These are phyloP conservation scores for Neofusicoccum cordaticola DNA, from an alignment of 2,329 filamentous ascomycete genomes.

Conservation along the genomic window DNA sequence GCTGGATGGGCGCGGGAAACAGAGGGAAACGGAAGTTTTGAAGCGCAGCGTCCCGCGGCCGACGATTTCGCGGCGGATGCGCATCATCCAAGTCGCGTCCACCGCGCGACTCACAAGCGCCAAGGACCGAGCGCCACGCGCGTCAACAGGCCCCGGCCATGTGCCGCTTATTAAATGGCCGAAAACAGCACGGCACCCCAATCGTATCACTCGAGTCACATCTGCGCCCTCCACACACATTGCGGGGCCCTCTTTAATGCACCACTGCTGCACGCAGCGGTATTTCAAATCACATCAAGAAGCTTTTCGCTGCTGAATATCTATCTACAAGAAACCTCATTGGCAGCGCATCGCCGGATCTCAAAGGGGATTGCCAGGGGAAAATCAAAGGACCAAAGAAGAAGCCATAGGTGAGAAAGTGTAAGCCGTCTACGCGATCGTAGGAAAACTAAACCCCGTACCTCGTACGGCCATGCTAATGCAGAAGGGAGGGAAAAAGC, in stretches of 20 bases:
- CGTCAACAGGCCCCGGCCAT: not conserved
- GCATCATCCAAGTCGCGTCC: slow-evolving; percentile 3
- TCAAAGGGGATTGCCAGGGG: not conserved
- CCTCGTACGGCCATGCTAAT: slow-evolving; percentile 2
- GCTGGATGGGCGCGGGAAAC: not conserved
- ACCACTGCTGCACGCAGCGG: not conserved
- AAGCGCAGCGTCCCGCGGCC: not conserved
- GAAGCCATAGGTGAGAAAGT: not conserved
- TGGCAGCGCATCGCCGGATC: not conserved
- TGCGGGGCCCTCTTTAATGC: not conserved
- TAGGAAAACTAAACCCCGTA: slow-evolving; percentile 10
- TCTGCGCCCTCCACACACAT: not conserved
- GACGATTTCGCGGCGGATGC: slow-evolving; percentile 7
- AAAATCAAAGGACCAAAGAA: not conserved
- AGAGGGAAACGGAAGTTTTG: not conserved
- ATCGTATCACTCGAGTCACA: not conserved
- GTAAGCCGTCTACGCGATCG: slow-evolving; percentile 6
- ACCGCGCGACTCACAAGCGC: not conserved
- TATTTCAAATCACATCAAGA: not conserved
- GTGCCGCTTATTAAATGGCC: not conserved
- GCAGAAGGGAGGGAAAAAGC: not conserved
- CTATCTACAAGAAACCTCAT: slow-evolving; percentile 3
- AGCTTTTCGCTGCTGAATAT: not conserved
- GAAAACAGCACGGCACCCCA: not conserved
- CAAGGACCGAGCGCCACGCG: slow-evolving; percentile 9